phyloP scores from a whole-genome alignment of 2,329 filamentous ascomycete species.

The Aspergillus aculeatinus region DNA sequence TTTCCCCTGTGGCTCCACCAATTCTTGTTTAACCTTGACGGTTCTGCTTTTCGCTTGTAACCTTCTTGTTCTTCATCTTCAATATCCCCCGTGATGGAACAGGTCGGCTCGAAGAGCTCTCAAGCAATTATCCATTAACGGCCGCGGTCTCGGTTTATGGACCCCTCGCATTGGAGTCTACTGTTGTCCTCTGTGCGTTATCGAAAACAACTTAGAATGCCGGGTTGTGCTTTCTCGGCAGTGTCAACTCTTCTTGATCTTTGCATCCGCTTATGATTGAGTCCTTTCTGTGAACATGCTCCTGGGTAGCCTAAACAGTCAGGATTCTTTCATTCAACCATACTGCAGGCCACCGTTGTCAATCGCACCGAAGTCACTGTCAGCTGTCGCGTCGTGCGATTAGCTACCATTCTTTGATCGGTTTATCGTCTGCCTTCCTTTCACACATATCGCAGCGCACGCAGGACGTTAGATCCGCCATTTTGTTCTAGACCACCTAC shows the following conservation, averaged over 20 bases:
- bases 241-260: background rate
- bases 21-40: background rate
- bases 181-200: background rate
- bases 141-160: background rate
- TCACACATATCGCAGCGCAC: background rate
- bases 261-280: background rate
- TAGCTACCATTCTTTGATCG: constrained; percentile 1
- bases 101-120: background rate
- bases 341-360: background rate
- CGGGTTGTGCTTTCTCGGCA: background rate
- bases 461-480: background rate
- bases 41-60: background rate
- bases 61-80: background rate
- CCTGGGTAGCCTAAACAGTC: constrained; percentile 2
- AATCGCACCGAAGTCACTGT: background rate
- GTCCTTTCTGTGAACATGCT: constrained; percentile 1
- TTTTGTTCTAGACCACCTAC: background rate
- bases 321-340: background rate
- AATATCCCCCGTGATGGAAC: constrained; percentile 4
- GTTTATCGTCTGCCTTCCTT: background rate
- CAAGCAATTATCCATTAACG: constrained; percentile 1
- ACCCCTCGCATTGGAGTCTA: constrained; percentile 7
- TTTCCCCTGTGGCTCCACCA: background rate
- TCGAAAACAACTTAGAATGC: background rate
- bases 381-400: background rate